phyloP scores from a whole-genome alignment of 2,329 filamentous ascomycete genomes.

The Alternaria conjuncta region DNA sequence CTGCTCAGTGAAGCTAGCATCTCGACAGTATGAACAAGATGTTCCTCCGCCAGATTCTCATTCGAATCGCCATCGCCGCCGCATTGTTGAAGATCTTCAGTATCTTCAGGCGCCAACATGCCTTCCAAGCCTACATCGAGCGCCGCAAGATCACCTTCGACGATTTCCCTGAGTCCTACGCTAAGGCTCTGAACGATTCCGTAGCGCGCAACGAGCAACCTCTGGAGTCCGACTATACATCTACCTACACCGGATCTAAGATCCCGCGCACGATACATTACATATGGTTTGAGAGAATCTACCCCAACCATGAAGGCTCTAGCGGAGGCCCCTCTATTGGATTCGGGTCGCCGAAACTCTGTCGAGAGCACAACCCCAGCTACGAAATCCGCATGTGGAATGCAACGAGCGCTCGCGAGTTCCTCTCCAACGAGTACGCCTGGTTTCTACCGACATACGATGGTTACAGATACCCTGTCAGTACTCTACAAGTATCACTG shows the following conservation, averaged over 20 bases:
- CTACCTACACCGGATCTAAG: conserved; percentile 3
- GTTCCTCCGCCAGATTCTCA: neutral
- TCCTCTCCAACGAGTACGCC: conserved; percentile 21
- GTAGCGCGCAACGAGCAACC: conserved; percentile 5
- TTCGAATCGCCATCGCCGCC: neutral
- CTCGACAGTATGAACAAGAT: neutral
- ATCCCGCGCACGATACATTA: conserved; percentile 23
- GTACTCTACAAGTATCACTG: neutral
- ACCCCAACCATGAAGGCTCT: conserved; percentile 12
- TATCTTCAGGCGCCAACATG: conserved; percentile 8
- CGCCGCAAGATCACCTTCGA: conserved; percentile 10
- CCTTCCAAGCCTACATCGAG: conserved; percentile 13
- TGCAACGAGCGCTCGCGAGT: conserved; percentile 17
- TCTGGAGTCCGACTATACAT: conserved; percentile 15
- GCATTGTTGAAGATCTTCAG: conserved; percentile 8
- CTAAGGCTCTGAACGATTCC: conserved; percentile 14
- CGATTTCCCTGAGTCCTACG: conserved; percentile 15
- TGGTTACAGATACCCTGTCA: conserved; percentile 25
- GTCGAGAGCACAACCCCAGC: conserved; percentile 21
- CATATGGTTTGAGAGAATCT: conserved; percentile 24
- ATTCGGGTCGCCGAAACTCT: conserved; percentile 21
- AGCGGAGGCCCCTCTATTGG: conserved; percentile 12
- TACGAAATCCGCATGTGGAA: conserved; percentile 30
- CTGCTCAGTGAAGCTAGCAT: neutral
- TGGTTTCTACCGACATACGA: conserved; percentile 32